Conservation (phyloP, 2,329 filamentous ascomycete species). For the Venturiaceae sp. region DNA sequence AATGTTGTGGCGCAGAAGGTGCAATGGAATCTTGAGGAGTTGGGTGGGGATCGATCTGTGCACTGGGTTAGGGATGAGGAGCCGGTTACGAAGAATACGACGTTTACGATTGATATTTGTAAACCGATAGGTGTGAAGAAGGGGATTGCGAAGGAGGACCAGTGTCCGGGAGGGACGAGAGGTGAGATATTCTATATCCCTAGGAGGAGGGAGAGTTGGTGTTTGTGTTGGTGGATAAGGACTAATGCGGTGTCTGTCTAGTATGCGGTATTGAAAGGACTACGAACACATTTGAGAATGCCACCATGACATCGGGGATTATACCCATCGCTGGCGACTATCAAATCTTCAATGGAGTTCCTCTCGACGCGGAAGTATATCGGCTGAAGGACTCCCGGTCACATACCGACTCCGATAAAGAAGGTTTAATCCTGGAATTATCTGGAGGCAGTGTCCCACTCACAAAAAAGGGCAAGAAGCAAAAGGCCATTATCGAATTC, state of each 20-base stretch:
- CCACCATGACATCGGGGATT: constrained; percentile 43
- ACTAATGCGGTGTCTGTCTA: constrained; percentile 19
- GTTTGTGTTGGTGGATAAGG: background rate
- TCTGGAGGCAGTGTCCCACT: constrained; percentile 45
- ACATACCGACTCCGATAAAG: constrained; percentile 53
- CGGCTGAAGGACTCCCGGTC: constrained; percentile 16
- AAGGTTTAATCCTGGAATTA: constrained; percentile 64
- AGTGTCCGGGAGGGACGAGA: constrained; percentile 61
- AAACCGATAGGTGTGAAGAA: constrained; percentile 52
- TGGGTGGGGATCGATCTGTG: constrained; percentile 60
- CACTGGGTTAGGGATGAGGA: constrained; percentile 40
- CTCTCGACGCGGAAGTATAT: constrained; percentile 39
- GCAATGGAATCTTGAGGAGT: constrained; percentile 53
- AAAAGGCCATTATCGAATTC: constrained; percentile 77
- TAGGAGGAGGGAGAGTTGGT: background rate
- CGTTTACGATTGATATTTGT: constrained; percentile 76
- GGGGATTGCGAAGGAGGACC: constrained; percentile 42
- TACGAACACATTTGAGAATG: constrained; percentile 38
- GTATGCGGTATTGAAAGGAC: constrained; percentile 66
- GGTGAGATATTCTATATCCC: constrained; percentile 35
- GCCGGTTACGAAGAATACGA: constrained; percentile 56
- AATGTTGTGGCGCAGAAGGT: constrained; percentile 49
- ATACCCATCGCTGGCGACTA: constrained; percentile 70
- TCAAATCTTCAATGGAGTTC: constrained; percentile 43
- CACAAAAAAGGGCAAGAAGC: constrained; percentile 40